Base-by-base conservation (phyloP, 2,329 filamentous ascomycete genomes). In the Ceratocystis huliohia region DNA sequence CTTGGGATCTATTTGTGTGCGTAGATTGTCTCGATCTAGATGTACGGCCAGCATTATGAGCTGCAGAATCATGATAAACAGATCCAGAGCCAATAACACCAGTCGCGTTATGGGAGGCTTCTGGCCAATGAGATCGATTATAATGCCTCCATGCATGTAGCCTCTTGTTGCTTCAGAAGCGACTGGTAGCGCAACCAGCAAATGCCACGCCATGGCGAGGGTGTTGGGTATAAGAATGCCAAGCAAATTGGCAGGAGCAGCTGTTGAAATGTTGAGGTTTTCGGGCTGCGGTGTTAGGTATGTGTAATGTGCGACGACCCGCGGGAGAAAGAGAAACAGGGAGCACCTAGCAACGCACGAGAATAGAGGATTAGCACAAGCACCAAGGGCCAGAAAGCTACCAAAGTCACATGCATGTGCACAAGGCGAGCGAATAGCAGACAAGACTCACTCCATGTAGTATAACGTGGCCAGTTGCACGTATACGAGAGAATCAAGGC, bases 121-220 rank as follows among this genome's bases (percentile, higher is more conserved):
- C 73, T 88, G 85, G 15, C 86, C 86, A 70, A 88, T 79, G 70
- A 88, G 85, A 71, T 88, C 86, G 70, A 88, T 81, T 28, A 88
- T 78, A 63, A 88, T 77, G 44, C 86, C 86, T 28, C 86, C 86
- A 69, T 88, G 85, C 28, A 87, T 78, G 71, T 88, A 88, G 28
- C 85, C 85, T 64, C 84, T 78, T 68, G 83, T 80, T 46, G 82
- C 79, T 70, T 88, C 85, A 68, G 80, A 79, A n/a, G 83, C 84
- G 25, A 76, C 74, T 0, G 84, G 81, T 0, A 84, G 75, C 6
- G 81, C 74, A n/a, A 78, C 76, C 45, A 86, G 76, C 3, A 84
- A 71, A 72, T 88, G 85, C 53, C 84, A 74, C 2, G 87, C 74
- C 65, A 86, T 79, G 75, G 85, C 88, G 63, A 87, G 71, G 8